Evolutionary conservation across 2,329 filamentous ascomycete species (phyloP).

Genomic region (Microdochium bolleyi): DNA sequence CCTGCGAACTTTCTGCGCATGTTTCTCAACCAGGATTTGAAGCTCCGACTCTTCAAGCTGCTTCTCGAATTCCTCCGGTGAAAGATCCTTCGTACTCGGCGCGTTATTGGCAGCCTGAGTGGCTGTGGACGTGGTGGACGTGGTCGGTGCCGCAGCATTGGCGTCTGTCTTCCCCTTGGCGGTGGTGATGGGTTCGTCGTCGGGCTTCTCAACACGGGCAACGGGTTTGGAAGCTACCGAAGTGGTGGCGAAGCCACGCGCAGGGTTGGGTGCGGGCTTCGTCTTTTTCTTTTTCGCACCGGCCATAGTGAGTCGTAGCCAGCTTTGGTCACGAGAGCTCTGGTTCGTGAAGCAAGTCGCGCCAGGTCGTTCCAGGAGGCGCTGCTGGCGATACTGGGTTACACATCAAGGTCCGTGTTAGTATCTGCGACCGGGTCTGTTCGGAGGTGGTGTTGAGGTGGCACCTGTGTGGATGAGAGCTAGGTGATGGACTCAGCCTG

Average conservation of each 20-base stretch:
- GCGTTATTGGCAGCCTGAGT: constrained; percentile 16
- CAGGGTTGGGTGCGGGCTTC: constrained; percentile 80
- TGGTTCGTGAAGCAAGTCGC: neutral
- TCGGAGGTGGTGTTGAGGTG: no score
- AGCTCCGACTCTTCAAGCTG: constrained; percentile 88
- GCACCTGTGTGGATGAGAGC: no score
- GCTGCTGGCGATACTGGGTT: no score
- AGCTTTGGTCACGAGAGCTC: no score
- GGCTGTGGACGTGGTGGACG: constrained; percentile 1
- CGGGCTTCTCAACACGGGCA: constrained; percentile 45
- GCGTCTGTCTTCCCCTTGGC: constrained; percentile 5
- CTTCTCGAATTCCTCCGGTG: constrained; percentile 81
- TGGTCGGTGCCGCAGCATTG: constrained; percentile 1
- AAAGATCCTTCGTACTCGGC: constrained; percentile 42
- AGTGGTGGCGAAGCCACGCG: constrained; percentile 87
- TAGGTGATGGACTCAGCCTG: no score
- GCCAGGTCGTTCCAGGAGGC: no score
- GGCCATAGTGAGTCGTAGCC: constrained; percentile 46
- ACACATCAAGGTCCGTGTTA: no score
- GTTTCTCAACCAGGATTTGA: constrained; percentile 78
- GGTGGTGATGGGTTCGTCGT: constrained; percentile 15
- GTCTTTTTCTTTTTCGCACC: constrained; percentile 76
- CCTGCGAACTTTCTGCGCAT: constrained; percentile 68
- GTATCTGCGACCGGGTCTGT: no score
- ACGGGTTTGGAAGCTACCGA: constrained; percentile 75